Evolutionary conservation across 176 grass and related monocot genomes (phyloP).

Genomic region (Triticum timopheevii): DNA sequence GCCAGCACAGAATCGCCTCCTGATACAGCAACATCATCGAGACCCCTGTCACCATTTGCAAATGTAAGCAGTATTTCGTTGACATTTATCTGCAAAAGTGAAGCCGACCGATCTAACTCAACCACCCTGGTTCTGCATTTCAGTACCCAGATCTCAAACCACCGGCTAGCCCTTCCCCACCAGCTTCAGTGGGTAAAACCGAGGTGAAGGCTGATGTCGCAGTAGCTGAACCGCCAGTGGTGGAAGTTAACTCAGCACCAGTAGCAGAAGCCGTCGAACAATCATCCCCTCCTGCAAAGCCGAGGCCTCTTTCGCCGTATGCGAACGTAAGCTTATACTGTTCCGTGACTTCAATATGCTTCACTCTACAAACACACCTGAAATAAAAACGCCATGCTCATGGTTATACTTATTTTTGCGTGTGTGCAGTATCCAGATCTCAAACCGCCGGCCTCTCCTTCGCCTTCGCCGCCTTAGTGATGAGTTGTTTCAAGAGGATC

Average conservation of each 20-base stretch:
- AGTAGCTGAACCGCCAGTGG: constrained; percentile 12
- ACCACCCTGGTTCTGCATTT: constrained; percentile 29
- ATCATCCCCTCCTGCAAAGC: constrained; percentile 16
- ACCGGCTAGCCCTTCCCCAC: constrained; percentile 46
- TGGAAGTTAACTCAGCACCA: constrained; percentile 33
- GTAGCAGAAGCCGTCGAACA: constrained; percentile 31
- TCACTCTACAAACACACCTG: not conserved
- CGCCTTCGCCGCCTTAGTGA: constrained; percentile 65
- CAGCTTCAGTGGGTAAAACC: constrained; percentile 22
- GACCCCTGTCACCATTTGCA: constrained; percentile 75
- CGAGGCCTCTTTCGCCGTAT: constrained; percentile 77
- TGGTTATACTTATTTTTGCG: not conserved
- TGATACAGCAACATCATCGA: not conserved
- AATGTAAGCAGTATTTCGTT: constrained; percentile 49
- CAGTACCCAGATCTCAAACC: constrained; percentile 95
- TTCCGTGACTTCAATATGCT: not conserved
- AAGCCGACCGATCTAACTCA: constrained; percentile 11
- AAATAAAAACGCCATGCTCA: not conserved
- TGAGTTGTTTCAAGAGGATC: not conserved
- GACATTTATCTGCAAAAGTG: not conserved
- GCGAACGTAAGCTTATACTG: constrained; percentile 49
- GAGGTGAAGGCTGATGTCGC: constrained; percentile 37
- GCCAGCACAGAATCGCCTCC: constrained; percentile 36
- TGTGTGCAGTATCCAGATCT: constrained; percentile 89
- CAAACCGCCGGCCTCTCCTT: constrained; percentile 86